Evolutionary conservation across 495 filamentous ascomycete genomes (phyloP).

Genomic region (Trypethelium eluteriae): DNA sequence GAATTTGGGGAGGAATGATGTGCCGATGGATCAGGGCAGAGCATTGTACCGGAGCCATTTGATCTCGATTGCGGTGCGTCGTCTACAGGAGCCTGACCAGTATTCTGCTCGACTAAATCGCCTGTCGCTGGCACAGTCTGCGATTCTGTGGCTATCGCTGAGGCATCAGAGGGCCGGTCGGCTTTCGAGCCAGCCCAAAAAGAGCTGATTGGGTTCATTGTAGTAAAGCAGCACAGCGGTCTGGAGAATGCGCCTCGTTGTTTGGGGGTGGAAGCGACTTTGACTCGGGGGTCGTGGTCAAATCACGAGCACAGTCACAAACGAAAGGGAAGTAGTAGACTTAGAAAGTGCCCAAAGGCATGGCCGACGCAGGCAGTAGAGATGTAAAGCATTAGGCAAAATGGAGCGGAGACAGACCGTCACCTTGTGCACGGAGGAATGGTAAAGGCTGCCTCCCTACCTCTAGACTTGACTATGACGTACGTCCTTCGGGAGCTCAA

Average conservation of each 20-base stretch:
- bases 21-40: conserved; percentile 37
- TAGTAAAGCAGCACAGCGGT: neutral
- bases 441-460: neutral
- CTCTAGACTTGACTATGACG: neutral
- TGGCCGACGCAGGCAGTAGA: neutral
- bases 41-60: conserved; percentile 14
- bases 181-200: neutral
- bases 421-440: neutral
- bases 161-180: neutral
- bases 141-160: neutral
- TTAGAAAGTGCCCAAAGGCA: neutral
- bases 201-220: neutral
- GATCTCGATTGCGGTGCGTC: neutral
- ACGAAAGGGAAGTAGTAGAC: neutral
- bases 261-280: neutral
- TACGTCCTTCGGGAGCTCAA: neutral
- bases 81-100: neutral
- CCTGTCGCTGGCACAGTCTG: neutral
- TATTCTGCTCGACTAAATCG: neutral
- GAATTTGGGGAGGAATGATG: conserved; percentile 25
- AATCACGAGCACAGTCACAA: neutral
- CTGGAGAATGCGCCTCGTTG: neutral
- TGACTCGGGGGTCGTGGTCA: neutral
- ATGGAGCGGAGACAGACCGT: neutral
- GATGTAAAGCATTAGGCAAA: neutral